These are phyloP conservation scores for Fomitopsis serialis DNA, from an alignment of 768 basidiomycete species.

Conservation along the genomic window DNA sequence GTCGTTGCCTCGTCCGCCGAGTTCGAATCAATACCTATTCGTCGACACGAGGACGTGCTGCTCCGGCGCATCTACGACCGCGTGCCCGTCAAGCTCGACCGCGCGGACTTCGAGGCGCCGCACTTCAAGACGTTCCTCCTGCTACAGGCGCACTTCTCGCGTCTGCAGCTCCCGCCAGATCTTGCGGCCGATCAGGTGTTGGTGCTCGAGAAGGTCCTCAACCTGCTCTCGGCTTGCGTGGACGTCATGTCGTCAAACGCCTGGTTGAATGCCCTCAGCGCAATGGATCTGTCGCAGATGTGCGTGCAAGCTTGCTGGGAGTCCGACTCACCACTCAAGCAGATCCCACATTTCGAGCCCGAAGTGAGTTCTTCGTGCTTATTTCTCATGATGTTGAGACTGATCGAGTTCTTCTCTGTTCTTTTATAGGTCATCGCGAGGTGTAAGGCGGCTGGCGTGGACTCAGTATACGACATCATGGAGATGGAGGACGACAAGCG, in stretches of 20 bases:
- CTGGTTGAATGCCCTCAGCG: conserved; percentile 89
- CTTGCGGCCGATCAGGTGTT: conserved; percentile 87
- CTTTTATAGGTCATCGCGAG: conserved; percentile 68
- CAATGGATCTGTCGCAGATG: conserved; percentile 99
- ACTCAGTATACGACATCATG: conserved; percentile 96
- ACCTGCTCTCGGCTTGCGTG: conserved; percentile 88
- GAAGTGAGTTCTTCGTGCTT: conserved; percentile 46
- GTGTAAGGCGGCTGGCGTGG: conserved; percentile 76
- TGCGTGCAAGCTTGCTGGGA: conserved; percentile 99
- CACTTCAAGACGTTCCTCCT: conserved; percentile 98
- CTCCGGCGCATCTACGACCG: conserved; percentile 92
- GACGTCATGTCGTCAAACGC: conserved; percentile 98
- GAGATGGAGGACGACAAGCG: conserved; percentile 95
- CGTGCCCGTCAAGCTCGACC: conserved; percentile 89
- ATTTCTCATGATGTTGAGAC: not conserved
- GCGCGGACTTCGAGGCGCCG: conserved; percentile 83
- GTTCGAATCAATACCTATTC: conserved; percentile 92
- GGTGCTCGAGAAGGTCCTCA: conserved; percentile 87
- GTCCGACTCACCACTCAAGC: conserved; percentile 89
- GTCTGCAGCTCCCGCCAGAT: conserved; percentile 87
- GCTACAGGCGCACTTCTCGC: conserved; percentile 94
- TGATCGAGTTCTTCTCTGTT: not conserved
- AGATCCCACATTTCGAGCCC: conserved; percentile 93
- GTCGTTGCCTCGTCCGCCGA: conserved; percentile 96
- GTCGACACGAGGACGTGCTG: conserved; percentile 84